phyloP scores from a whole-genome alignment of 768 basidiomycete species.

The Termitomyces sp. region DNA sequence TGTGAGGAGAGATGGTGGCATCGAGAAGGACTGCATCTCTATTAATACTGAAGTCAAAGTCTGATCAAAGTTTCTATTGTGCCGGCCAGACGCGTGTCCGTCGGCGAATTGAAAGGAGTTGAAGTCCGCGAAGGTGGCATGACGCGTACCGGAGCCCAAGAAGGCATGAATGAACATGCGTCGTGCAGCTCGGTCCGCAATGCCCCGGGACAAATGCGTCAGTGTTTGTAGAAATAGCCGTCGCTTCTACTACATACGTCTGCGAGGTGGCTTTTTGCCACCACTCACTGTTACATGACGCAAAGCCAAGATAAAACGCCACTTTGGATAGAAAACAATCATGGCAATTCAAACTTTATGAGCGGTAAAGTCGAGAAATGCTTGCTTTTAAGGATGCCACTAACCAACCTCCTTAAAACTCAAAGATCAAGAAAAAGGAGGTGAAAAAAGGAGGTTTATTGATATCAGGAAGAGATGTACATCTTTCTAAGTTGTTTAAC shows the following conservation, averaged over 20 bases:
- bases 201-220: too few relatives aligned
- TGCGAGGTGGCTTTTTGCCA: too few relatives aligned
- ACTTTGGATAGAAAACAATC: too few relatives aligned
- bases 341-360: too few relatives aligned
- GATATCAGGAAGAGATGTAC: slow-evolving; percentile 9
- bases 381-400: too few relatives aligned
- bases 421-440: not conserved
- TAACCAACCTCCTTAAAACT: too few relatives aligned
- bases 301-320: too few relatives aligned
- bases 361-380: too few relatives aligned
- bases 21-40: not conserved
- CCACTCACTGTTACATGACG: too few relatives aligned
- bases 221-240: too few relatives aligned
- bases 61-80: not conserved
- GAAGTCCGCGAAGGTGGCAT: not conserved
- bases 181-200: not conserved
- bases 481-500: slow-evolving; percentile 7
- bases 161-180: not conserved
- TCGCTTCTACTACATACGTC: too few relatives aligned
- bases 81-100: not conserved
- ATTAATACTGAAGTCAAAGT: not conserved
- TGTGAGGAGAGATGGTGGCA: not conserved
- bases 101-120: too few relatives aligned
- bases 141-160: not conserved
- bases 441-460: not conserved